Percentiles rank a stretch among this genome's conserved stretches.
These are phyloP conservation scores for Phytophthora foliorum DNA, from an alignment of 352 stramenopile genomes.

Conservation along the genomic window DNA sequence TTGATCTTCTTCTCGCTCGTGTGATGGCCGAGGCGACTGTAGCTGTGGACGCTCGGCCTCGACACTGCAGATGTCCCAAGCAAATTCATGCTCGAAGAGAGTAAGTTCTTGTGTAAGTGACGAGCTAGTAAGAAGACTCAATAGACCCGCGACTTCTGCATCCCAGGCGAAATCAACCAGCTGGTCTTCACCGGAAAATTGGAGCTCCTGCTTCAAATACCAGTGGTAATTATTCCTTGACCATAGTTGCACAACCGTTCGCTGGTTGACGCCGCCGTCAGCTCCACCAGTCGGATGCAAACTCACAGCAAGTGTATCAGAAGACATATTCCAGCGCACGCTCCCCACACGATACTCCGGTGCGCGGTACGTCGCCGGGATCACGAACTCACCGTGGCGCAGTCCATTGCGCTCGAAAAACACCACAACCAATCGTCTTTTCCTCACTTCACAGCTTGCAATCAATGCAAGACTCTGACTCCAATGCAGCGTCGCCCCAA, in stretches of 20 bases:
- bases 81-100: slow-evolving; percentile 65
- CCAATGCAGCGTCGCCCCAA: slow-evolving; percentile 69
- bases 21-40: background rate
- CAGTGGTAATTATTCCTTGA: slow-evolving; percentile 87
- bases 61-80: slow-evolving; percentile 50
- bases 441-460: slow-evolving; percentile 66
- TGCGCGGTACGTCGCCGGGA: slow-evolving; percentile 51
- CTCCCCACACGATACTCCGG: slow-evolving; percentile 38
- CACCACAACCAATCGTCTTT: slow-evolving; percentile 66
- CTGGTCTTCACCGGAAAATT: slow-evolving; percentile 24
- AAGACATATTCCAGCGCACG: slow-evolving; percentile 73
- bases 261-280: background rate
- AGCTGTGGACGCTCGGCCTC: slow-evolving; percentile 22
- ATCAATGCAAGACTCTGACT: slow-evolving; percentile 81
- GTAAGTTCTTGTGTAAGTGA: slow-evolving; percentile 7
- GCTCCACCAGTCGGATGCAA: slow-evolving; percentile 17
- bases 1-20: background rate
- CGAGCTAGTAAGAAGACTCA: slow-evolving; percentile 51
- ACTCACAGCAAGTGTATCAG: slow-evolving; percentile 75
- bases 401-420: slow-evolving; percentile 90
- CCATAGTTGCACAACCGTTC: slow-evolving; percentile 71
- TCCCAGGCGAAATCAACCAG: slow-evolving; percentile 67
- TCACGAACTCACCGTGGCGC: slow-evolving; percentile 79
- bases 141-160: slow-evolving; percentile 47
- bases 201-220: slow-evolving; percentile 82